These are phyloP conservation scores for Trichoderma orchidacearum DNA, from an alignment of 495 filamentous ascomycete genomes.

Conservation along the genomic window DNA sequence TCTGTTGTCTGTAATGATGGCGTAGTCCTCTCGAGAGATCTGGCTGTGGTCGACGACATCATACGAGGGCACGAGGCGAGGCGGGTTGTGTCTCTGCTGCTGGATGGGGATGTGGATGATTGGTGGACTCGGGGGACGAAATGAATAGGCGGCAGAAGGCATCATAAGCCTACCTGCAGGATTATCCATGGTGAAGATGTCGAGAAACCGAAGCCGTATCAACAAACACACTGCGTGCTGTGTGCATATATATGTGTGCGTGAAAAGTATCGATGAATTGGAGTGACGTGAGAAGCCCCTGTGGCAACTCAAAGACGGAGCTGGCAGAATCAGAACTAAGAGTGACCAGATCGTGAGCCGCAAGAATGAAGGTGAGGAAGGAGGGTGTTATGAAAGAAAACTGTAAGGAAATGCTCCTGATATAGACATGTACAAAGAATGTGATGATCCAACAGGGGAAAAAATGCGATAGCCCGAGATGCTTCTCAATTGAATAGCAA, in stretches of 20 bases:
- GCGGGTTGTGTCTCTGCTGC: slow-evolving; percentile 4
- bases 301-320: too few relatives aligned
- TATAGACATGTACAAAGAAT: too few relatives aligned
- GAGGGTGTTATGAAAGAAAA: background rate
- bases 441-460: too few relatives aligned
- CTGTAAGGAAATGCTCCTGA: too few relatives aligned
- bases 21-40: slow-evolving; percentile 21
- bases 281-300: too few relatives aligned
- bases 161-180: slow-evolving; percentile 4
- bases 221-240: too few relatives aligned
- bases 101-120: slow-evolving; percentile 23
- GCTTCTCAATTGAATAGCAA: too few relatives aligned
- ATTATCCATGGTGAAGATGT: background rate
- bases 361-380: background rate
- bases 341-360: too few relatives aligned
- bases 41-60: slow-evolving; percentile 15
- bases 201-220: background rate
- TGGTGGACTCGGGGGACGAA: slow-evolving; percentile 28
- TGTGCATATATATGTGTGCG: too few relatives aligned
- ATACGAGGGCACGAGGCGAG: slow-evolving; percentile 18
- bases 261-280: too few relatives aligned
- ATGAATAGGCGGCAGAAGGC: slow-evolving; percentile 14
- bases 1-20: slow-evolving; percentile 20
- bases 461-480: too few relatives aligned
- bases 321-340: too few relatives aligned